Conservation (phyloP, 768 basidiomycete species). For the Fistulinella prunicolor region DNA sequence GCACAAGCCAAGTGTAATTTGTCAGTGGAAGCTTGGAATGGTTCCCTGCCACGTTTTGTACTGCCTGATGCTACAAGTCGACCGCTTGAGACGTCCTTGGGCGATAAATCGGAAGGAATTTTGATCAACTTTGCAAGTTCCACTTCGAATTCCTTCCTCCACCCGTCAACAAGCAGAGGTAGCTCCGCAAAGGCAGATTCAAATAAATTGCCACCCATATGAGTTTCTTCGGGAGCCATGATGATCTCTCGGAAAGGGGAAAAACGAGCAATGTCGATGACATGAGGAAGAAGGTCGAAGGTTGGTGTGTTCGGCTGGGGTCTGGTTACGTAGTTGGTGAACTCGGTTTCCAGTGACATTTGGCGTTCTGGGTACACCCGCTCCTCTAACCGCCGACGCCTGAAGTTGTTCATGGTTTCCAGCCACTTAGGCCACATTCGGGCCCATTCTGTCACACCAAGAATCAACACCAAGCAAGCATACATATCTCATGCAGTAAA, state of each 20-base stretch:
- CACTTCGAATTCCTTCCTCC: not conserved
- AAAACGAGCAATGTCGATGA: not conserved
- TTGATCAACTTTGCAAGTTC: not conserved
- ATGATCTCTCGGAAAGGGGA: not conserved
- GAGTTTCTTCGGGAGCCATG: not conserved
- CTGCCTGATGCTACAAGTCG: too few species aligned
- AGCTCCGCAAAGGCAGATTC: constrained; percentile 3
- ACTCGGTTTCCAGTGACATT: not conserved
- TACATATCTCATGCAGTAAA: not conserved
- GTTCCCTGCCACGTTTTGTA: not conserved
- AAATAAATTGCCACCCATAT: not conserved
- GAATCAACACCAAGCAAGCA: not conserved
- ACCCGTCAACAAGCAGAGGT: not conserved
- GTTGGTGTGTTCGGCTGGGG: not conserved
- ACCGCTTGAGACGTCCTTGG: not conserved
- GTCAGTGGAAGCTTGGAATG: not conserved
- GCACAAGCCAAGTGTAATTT: not conserved
- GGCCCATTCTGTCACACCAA: constrained; percentile 1
- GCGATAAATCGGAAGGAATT: not conserved
- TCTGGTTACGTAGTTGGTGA: not conserved
- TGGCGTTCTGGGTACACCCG: not conserved
- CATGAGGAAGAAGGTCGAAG: constrained; percentile 1
- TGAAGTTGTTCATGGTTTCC: not conserved
- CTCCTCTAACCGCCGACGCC: not conserved
- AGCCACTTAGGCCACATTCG: not conserved